Evolutionary conservation across 768 basidiomycete species (phyloP), one percentile per base, ranked within the genome.

Genomic region (Trametes gibbosa): DNA sequence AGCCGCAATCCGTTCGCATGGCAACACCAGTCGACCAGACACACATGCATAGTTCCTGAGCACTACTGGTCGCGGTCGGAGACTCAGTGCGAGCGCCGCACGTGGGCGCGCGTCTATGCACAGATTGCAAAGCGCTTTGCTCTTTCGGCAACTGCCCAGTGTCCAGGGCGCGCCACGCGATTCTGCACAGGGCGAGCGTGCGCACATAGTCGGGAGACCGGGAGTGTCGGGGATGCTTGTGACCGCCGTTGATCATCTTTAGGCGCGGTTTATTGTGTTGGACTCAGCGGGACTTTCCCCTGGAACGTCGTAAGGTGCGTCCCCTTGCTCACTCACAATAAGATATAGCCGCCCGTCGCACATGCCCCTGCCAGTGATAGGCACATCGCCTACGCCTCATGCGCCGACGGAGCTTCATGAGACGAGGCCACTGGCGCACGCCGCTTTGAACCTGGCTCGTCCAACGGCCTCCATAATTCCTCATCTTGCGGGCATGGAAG

Each of bases 211-310:
- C 32, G 19, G 5, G 14, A 10, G 32, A 27, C 16, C 17, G 21
- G 46, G 17, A 3, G 25, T 10, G 3, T 49, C 29, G 29, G 48
- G 43, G 29, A 34, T 17, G 43, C 37, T 35, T 40, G 51, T 53
- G 50, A 59, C 37, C 43, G n/a, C n/a, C 39, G 7, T n/a, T 49
- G 46, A 49, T 49, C 47, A 39, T 37, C 21, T 10, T 49, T 37
- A 47, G 59, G 24, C 42, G 32, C 48, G 24, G 35, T 25, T 55
- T 61, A 55, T 61, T 61, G 59, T 61, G 50, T 61, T 29, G 42
- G 58, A 46, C 13, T 16, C 53, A 8, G 56, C 45, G 41, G 40
- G 23, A 39, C 42, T 25, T 54, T 45, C 49, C 34, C 29, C 21
- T n/a, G 19, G 54, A 52, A 56, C 47, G 39, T 41, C 47, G n/a